These are phyloP conservation scores for Trichoderma erinaceum DNA, from an alignment of 495 filamentous ascomycete genomes.

Conservation along the genomic window DNA sequence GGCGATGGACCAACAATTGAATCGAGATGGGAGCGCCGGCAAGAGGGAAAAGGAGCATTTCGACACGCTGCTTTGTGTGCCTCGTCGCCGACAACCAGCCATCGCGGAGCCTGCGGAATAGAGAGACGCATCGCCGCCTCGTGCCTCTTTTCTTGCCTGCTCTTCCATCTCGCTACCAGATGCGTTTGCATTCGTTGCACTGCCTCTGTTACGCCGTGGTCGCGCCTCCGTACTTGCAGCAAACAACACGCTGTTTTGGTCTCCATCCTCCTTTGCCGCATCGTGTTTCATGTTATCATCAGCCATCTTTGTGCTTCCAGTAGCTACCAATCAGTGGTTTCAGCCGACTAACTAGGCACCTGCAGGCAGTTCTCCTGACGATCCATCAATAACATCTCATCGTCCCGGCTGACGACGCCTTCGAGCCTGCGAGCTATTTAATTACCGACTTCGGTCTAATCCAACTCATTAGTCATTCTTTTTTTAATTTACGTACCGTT, in stretches of 20 bases:
- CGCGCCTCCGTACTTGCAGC: not conserved
- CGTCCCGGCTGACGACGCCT: slow-evolving; percentile 10
- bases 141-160: not conserved
- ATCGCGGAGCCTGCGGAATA: not conserved
- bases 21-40: not conserved
- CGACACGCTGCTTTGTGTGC: not conserved
- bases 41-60: not conserved
- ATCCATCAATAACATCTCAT: not conserved
- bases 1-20: not conserved
- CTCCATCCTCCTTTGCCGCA: no score
- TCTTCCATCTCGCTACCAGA: not conserved
- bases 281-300: not conserved
- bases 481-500: slow-evolving; percentile 16
- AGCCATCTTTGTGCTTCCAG: no score
- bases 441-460: not conserved
- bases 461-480: slow-evolving; percentile 8
- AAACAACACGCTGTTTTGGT: not conserved
- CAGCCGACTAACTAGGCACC: not conserved
- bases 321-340: not conserved
- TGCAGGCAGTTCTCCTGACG: slow-evolving; percentile 6
- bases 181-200: not conserved
- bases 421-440: not conserved
- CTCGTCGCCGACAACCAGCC: not conserved
- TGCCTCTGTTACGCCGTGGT: not conserved
- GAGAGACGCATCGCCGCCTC: not conserved